Conservation (phyloP, 331 rosid species). For the Phaseolus coccineus region DNA sequence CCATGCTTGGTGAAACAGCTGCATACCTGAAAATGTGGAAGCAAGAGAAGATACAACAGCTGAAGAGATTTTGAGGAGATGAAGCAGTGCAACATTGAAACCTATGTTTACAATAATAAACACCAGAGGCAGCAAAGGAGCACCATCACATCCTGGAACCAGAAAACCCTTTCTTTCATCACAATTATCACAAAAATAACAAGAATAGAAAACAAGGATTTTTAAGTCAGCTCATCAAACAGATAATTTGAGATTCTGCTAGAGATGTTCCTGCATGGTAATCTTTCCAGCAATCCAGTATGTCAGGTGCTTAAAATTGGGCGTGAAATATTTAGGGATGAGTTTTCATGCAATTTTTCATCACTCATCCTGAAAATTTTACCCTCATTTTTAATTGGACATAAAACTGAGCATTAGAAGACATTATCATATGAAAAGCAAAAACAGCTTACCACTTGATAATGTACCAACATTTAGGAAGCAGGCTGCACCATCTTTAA, state of each 20-base stretch:
- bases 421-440: neutral
- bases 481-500: conserved; percentile 92
- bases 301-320: conserved; percentile 1
- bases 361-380: conserved; percentile 15
- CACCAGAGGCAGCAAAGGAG: conserved; percentile 81
- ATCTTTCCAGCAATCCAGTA: neutral
- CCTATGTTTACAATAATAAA: conserved; percentile 86
- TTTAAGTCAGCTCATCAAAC: conserved; percentile 13
- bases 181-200: conserved; percentile 7
- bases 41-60: conserved; percentile 93
- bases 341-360: conserved; percentile 9
- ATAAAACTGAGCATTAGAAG: conserved; percentile 3
- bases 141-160: conserved; percentile 88
- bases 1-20: neutral
- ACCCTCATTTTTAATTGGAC: conserved; percentile 10
- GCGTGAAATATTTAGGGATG: conserved; percentile 6
- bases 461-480: conserved; percentile 75
- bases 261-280: conserved; percentile 9
- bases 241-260: conserved; percentile 16
- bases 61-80: conserved; percentile 90
- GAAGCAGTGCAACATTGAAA: conserved; percentile 80
- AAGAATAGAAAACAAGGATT: neutral
- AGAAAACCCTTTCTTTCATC: conserved; percentile 26
- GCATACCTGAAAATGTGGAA: conserved; percentile 87
- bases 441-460: conserved; percentile 64